Conservation (phyloP, 306 rosid species). For the Cucumis hystrix region DNA sequence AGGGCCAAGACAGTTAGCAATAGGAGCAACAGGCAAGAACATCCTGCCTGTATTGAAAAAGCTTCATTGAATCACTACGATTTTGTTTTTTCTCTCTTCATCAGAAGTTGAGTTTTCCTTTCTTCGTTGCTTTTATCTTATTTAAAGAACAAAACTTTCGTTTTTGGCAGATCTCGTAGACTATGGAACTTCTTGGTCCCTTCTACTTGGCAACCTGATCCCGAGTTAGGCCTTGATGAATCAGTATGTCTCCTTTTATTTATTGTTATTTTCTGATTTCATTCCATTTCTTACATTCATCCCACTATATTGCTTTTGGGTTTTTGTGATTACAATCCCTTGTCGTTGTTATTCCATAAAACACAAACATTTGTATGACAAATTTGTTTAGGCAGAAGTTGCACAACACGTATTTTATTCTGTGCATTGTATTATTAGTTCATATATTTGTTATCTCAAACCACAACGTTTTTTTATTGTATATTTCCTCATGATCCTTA, state of each 20-base stretch:
- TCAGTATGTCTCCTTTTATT: conserved; percentile 26
- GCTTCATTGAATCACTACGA: conserved; percentile 1
- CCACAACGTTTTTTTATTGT: neutral
- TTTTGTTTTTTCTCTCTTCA: conserved; percentile 4
- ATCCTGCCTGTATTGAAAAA: conserved; percentile 8
- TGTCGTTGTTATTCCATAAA: neutral
- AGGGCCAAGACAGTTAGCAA: conserved; percentile 22
- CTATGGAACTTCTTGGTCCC: conserved; percentile 49
- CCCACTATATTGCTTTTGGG: neutral
- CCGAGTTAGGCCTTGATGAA: conserved; percentile 33
- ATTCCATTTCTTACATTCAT: neutral
- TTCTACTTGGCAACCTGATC: conserved; percentile 32
- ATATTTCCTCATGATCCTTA: neutral
- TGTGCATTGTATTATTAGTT: neutral
- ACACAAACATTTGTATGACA: neutral
- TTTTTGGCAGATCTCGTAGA: conserved; percentile 30
- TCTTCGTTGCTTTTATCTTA: neutral
- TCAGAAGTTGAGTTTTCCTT: neutral
- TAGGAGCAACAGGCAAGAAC: conserved; percentile 44
- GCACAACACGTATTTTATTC: neutral
- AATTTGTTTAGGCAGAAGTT: neutral
- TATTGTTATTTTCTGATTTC: neutral
- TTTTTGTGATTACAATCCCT: neutral
- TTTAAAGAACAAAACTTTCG: neutral
- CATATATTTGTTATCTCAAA: neutral